These are phyloP conservation scores for Senecio squalidus DNA, from an alignment of 140 eudicot genomes.

Conservation along the genomic window DNA sequence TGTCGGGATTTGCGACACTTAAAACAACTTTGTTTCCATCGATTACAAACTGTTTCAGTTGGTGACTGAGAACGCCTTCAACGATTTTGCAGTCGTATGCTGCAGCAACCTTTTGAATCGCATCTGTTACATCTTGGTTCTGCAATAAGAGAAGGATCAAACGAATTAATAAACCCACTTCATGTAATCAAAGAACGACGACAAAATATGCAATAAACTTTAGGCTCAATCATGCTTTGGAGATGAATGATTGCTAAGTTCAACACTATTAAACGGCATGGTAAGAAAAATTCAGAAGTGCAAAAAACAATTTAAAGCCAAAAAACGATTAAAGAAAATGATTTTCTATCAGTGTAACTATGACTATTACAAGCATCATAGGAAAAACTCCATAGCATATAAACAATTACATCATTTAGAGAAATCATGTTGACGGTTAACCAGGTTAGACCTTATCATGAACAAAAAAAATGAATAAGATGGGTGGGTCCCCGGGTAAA, in stretches of 20 bases:
- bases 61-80: constrained; percentile 95
- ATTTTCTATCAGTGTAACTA: too few relatives aligned
- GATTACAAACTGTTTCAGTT: constrained; percentile 72
- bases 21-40: constrained; percentile 70
- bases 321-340: not conserved
- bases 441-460: not conserved
- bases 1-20: constrained; percentile 68
- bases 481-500: too few relatives aligned
- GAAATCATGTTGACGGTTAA: constrained; percentile 12
- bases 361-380: constrained; percentile 24
- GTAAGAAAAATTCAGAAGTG: too few relatives aligned
- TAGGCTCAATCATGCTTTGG: not conserved
- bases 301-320: too few relatives aligned
- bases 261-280: too few relatives aligned
- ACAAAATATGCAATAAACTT: not conserved
- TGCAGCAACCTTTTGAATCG: constrained; percentile 96
- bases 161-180: not conserved
- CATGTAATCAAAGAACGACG: too few relatives aligned
- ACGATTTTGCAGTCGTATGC: constrained; percentile 95
- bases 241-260: not conserved
- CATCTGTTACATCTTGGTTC: constrained; percentile 96
- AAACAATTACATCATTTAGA: constrained; percentile 16
- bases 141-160: constrained; percentile 11
- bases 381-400: too few relatives aligned
- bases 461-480: not conserved